Base-by-base conservation (phyloP, 176 grass and related monocot genomes). In the Thinopyrum elongatum region DNA sequence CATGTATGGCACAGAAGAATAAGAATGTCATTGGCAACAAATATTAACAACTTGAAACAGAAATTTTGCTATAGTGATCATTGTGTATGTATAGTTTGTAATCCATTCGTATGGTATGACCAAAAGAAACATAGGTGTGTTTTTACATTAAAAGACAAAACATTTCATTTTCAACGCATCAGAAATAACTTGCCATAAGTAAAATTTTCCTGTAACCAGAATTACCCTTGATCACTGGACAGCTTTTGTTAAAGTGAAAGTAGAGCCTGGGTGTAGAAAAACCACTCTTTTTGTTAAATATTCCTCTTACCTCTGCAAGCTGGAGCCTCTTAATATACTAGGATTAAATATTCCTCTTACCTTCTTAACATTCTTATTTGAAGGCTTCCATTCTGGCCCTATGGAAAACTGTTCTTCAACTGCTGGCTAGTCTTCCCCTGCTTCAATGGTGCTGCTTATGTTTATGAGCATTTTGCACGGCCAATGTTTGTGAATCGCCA, bases 321-420 rank as follows among this genome's bases (percentile, higher is more conserved):
- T 19, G 49, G 49, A 19, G 49, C 2, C 0, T 53, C 49, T 53
- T 53, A 53, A 53, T 53, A 22, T 22, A 58, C 55, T 22, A 58
- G 47, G 53, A 22, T 58, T 58, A 9, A 58, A 9, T 58, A 58
- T 58, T 58, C 55, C 55, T 58, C 55, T 58, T 58, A 58, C 55
- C 21, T 58, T 77, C 33, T 29, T 70, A 8, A 34, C 47, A 77
- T 76, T 7, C 8, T 57, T 72, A 5, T 85, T 82, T 88, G 66
- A 62, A 99, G 97, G 97, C 88, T 99, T 89, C 97, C 94, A 31
- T 94, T 99, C 72, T 99, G 97, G 97, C 89, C 97, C 65, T 99
- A 94, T 81, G 92, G 87, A 85, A 99, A 99, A 67, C 55, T 99
- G 79, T 91, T 96, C 77, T 96, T 99, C 65, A 99, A 91, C 79